A percentile compares a stretch with the other conserved stretches of the same genome.
Evolutionary conservation across 331 rosid species (phyloP).

Genomic region (Spiraea crenata): DNA sequence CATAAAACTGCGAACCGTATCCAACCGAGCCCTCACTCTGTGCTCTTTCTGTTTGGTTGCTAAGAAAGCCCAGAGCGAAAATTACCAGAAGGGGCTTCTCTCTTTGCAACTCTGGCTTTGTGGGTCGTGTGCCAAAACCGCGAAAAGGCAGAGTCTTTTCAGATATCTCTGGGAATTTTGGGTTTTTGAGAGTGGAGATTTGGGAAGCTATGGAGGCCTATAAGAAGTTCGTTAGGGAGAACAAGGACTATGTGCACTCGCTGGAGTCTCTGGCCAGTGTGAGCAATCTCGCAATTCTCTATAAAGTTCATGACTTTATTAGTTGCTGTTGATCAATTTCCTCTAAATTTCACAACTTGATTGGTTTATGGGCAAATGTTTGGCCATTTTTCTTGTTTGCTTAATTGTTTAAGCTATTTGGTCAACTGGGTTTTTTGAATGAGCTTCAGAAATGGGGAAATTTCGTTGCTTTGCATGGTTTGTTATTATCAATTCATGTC

Average conservation of each 20-base stretch:
- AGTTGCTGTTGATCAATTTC: conserved; percentile 7
- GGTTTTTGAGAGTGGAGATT: conserved; percentile 9
- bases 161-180: conserved; percentile 1
- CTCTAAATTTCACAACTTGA: no score
- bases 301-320: conserved; percentile 1
- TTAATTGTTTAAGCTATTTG: conserved; percentile 11
- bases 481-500: no score
- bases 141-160: conserved; percentile 12
- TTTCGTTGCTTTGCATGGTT: no score
- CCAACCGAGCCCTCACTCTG: background rate
- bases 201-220: conserved; percentile 71
- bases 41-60: background rate
- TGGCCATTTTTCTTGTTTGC: conserved; percentile 1
- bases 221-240: conserved; percentile 84
- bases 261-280: conserved; percentile 90
- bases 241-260: conserved; percentile 78
- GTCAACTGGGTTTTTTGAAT: conserved; percentile 2
- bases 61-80: conserved; percentile 21
- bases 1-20: background rate
- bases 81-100: conserved; percentile 15
- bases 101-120: conserved; percentile 23
- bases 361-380: background rate
- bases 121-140: conserved; percentile 26
- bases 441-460: background rate
- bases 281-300: conserved; percentile 32